Base-by-base conservation (phyloP, 257 asterid species). In the Gentiana straminea region DNA sequence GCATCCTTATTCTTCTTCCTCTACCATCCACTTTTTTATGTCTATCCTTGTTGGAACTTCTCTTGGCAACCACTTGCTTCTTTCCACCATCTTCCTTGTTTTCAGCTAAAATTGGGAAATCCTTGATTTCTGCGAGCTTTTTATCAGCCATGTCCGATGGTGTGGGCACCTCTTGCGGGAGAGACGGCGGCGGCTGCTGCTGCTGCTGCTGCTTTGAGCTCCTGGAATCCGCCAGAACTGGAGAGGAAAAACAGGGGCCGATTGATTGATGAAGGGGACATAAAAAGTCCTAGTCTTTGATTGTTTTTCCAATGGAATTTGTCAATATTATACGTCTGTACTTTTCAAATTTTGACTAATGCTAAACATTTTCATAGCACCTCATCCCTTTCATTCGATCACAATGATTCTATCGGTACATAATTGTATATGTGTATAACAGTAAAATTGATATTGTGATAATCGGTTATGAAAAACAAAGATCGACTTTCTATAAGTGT, bases 21-120 rank as follows among this genome's bases (percentile, higher is more conserved):
- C 94, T 66, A 39, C 94, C 94, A 38, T 84, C 90, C 13, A 84
- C 94, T 41, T 84, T 84, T 43, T 71, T 81, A 66, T 84, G 94
- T 66, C 90, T 68, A 49, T 81, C 94, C 13, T 84, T 84, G 68
- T 77, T 84, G 3, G 83, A 79, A 46, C 71, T 75, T 33, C 89
- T 64, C 58, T 79, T 84, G 1, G 86, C 84, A 11, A 64, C 75
- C 33, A 81, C 52, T 41, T 56, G 75, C 58, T 68, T 67, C 77
- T 75, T 77, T 34, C 70, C 57, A 4, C 36, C 61, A 36, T 66
- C 68, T 33, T 73, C 73, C 50, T 62, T 64, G 52, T 43, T 62
- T 1, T 35, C 55, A 10, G 69, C 51, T 35, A 60, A 39, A 55
- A 68, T 62, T 54, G 59, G 65, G 13, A 68, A 59, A 45, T 62